phyloP scores from a whole-genome alignment of 306 rosid species.

The Lathyrus tuberosus region DNA sequence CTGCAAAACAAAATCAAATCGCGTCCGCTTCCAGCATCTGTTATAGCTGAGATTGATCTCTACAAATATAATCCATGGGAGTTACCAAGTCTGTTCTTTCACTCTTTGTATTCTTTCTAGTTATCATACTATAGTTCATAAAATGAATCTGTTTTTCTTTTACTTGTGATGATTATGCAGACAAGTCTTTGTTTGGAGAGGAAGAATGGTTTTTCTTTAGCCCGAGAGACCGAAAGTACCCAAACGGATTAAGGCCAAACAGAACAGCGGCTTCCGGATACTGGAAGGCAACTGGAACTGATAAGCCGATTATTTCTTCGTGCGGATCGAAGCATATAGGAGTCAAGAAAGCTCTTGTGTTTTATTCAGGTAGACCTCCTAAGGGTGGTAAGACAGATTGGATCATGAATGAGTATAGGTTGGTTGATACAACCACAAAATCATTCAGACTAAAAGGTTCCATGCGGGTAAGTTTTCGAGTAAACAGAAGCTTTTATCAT shows the following conservation, averaged over 20 bases:
- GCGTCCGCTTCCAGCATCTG: slow-evolving; percentile 65
- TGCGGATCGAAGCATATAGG: slow-evolving; percentile 55
- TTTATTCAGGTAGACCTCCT: slow-evolving; percentile 61
- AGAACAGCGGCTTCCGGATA: slow-evolving; percentile 73
- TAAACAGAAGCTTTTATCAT: neutral
- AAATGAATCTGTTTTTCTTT: neutral
- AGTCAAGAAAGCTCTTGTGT: slow-evolving; percentile 73
- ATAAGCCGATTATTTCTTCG: slow-evolving; percentile 64
- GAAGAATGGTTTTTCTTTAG: slow-evolving; percentile 79
- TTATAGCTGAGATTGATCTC: slow-evolving; percentile 70
- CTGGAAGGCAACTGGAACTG: slow-evolving; percentile 78
- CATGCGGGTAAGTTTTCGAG: slow-evolving; percentile 62
- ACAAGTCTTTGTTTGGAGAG: slow-evolving; percentile 70
- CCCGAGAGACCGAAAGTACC: slow-evolving; percentile 70
- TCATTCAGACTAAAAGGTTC: slow-evolving; percentile 57
- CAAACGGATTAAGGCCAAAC: slow-evolving; percentile 70
- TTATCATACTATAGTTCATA: slow-evolving; percentile 15
- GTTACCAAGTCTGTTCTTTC: slow-evolving; percentile 59
- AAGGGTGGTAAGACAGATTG: slow-evolving; percentile 67
- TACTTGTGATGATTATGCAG: slow-evolving; percentile 45
- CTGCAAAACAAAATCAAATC: slow-evolving; percentile 61
- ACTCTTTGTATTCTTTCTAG: slow-evolving; percentile 40
- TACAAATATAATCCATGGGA: slow-evolving; percentile 81
- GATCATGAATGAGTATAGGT: slow-evolving; percentile 72
- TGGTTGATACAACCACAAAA: slow-evolving; percentile 39